Evolutionary conservation across 2,329 filamentous ascomycete species (phyloP), one percentile per base, ranked within the genome.

Genomic region (Daldinia sp.): DNA sequence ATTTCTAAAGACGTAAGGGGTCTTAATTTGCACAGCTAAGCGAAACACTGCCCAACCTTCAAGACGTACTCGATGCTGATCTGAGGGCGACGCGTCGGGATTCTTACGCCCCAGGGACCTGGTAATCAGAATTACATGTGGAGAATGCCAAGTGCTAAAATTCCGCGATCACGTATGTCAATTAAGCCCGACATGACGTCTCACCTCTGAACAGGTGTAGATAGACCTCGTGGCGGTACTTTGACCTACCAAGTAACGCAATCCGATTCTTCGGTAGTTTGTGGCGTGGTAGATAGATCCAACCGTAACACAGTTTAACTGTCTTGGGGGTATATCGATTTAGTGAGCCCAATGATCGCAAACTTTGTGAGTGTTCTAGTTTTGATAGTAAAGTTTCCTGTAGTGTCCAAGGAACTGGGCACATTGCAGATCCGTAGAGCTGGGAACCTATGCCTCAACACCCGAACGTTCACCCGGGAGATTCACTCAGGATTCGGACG

Each of bases 71-170:
- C 19, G 8, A 58, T 45, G 30, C 35, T 47, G 25, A 49, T 30
- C 54, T 29, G 51, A 52, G 32, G 7, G 27, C 32, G 47, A 54
- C 32, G 29, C 48, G 23, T 4, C 58, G 27, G 34, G 51, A 43
- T 25, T 35, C 21, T 35, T 41, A 34, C 39, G 52, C 32, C 27
- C 57, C 45, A 58, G 39, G 21, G 27, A 35, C 39, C 39, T 53
- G 39, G 50, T 49, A 60, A n/a, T 27, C 34, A 56, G 32, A n/a
- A 51, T 30, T 50, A 60, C 48, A 47, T 37, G 57, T 61, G 35
- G 61, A 53, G 43, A 50, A 56, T 56, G 61, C 61, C 57, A 66
- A 61, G 61, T 19, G 23, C 10, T 48, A 19, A 48, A 11, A 47
- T 2, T 15, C 21, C 13, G 13, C 11, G 43, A 37, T 52, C 60